Evolutionary conservation across 192 early-diverging fungal genomes (phyloP), one percentile per base, ranked within the genome.

Genomic region (Coemansia asiatica): DNA sequence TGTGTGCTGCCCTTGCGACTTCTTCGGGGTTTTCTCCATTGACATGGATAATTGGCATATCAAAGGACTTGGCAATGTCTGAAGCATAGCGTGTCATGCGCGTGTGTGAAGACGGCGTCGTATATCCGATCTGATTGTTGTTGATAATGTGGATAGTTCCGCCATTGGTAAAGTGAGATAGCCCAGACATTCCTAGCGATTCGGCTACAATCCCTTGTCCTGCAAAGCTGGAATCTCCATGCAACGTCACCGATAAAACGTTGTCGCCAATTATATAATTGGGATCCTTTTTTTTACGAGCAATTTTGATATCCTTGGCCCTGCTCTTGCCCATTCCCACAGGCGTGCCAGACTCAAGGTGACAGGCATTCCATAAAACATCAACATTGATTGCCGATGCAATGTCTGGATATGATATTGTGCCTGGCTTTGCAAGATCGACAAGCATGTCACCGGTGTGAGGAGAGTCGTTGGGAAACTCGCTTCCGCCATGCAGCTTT

Each of bases 111-210:
- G 94, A 90, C 3, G 93, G 94, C n/a, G 94, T 98, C 0, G 94
- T 98, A 79, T 98, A 98, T 21, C 91, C 91, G 50, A 98, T 85
- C 79, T 98, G 96, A 73, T 98, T 98, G 77, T 98, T 98, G 64
- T 96, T 91, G 47, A 98, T 91, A 71, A 98, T 85, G 71, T 98
- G 96, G 23, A 98, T 76, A 3, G 92, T 94, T 16, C 96, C 96
- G 63, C 96, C 96, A 12, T 91, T 93, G 4, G 89, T 91, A 69
- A 91, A 98, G 64, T 96, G 96, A 5, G 96, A 90, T 28, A 98
- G 80, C 65, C 95, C 95, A 19, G 96, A 94, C 47, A 98, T 80
- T 23, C 91, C 91, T 31, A 98, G 82, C 23, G 93, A 90, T 72
- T 98, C 96, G 75, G 91, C 94, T 22, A 96, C 92, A 16, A 96